Evolutionary conservation across 202 grass and related monocot species (phyloP), one percentile per base, ranked within the genome.

Genomic region (Schoenoplectus tabernaemontani): DNA sequence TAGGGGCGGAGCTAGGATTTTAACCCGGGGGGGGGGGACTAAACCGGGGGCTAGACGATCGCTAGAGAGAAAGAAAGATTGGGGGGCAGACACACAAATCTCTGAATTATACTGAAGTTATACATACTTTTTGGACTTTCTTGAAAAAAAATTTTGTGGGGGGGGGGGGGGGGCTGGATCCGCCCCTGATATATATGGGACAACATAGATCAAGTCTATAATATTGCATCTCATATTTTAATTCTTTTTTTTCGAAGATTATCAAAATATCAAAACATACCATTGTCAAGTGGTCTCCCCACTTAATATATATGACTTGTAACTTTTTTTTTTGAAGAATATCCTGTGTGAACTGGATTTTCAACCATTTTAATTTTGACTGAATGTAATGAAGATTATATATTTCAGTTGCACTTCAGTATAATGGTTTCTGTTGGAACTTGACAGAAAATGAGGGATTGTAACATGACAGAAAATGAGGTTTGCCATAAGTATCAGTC

Each of bases 281-380:
- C 15, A 20, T 56, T n/a, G 51, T 56, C 51, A 56, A 56, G 51
- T 56, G 36, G 4, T 37, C 36, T 4, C 36, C 36, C 36, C 36
- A 0, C 36, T 37, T 37, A 48, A 20, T 36, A 66, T 48, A 68
- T 15, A 84, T 19, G 2, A 28, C 59, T 60, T 17, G 26, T 59
- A 42, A 73, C 42, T 69, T 75, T 47, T 38, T 32, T 78, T 71
- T 73, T 37, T 34, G 28, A 82, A 79, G 53, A 76, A 37, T n/a
- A 46, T 30, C 26, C 57, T 73, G 9, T 82, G 2, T 61, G 17
- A 64, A 64, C 3, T 36, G 56, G 62, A 65, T 46, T 74, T 13
- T 53, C 7, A 11, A 23, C 47, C n/a, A 54, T n/a, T 54, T 74
- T 53, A 74, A 26, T 16, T 19, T 53, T 16, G 41, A 74, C 23